Percentiles rank a stretch among this genome's conserved stretches.
phyloP scores from a whole-genome alignment of 1,284 basidiomycete genomes.

The Neonothopanus nambi region DNA sequence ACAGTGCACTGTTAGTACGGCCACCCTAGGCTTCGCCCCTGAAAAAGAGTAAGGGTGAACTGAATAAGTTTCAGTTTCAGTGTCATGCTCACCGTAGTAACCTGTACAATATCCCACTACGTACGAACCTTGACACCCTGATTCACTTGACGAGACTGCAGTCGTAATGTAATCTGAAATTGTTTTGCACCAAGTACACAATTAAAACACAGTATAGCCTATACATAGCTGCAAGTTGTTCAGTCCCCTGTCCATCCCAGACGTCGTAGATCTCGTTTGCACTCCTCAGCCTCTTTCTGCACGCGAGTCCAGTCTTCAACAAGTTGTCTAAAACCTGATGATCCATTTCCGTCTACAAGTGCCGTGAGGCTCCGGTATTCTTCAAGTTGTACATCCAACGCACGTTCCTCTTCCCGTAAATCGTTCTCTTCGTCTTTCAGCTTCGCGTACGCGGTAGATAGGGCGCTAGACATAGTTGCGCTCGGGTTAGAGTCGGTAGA shows the following conservation, averaged over 20 bases:
- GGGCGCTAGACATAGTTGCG: constrained; percentile 33
- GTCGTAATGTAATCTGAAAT: no score
- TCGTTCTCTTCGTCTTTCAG: constrained; percentile 36
- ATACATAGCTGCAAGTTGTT: background rate
- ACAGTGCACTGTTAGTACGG: no score
- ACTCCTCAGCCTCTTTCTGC: constrained; percentile 49
- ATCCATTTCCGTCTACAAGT: constrained; percentile 38
- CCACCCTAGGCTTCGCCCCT: no score
- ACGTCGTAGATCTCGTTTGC: constrained; percentile 44
- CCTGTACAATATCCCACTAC: no score
- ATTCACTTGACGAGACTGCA: no score
- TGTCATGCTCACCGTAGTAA: no score
- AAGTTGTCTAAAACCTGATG: constrained; percentile 43
- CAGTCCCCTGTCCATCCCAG: constrained; percentile 51
- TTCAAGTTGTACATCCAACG: constrained; percentile 39
- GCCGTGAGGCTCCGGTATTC: constrained; percentile 43
- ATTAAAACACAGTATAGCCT: no score
- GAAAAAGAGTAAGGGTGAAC: no score
- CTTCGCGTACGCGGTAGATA: constrained; percentile 33
- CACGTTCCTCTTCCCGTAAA: constrained; percentile 37
- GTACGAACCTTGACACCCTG: no score
- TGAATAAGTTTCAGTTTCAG: no score
- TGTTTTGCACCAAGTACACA: no score
- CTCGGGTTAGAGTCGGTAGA: constrained; percentile 13
- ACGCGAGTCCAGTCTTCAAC: constrained; percentile 50